phyloP scores from a whole-genome alignment of 306 rosid species.

The Inga oerstediana region DNA sequence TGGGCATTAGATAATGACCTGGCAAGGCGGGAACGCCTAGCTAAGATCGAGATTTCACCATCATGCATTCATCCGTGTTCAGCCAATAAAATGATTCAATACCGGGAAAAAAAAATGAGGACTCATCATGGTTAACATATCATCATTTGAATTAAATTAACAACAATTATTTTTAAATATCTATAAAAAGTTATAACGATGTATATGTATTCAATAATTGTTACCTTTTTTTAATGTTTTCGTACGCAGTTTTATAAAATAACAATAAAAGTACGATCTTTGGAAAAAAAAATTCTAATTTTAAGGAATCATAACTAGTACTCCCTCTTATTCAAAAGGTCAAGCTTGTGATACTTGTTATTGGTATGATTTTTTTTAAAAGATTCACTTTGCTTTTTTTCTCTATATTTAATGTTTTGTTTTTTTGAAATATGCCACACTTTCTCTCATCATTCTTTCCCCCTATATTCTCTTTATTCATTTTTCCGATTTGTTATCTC shows the following conservation, averaged over 20 bases:
- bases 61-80: background rate
- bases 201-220: background rate
- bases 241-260: background rate
- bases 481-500: too few relatives aligned
- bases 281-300: background rate
- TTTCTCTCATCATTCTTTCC: too few relatives aligned
- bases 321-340: too few relatives aligned
- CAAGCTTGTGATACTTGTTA: too few relatives aligned
- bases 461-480: too few relatives aligned
- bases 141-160: background rate
- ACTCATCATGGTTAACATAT: background rate
- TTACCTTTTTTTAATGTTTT: background rate
- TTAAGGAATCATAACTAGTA: background rate
- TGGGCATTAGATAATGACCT: background rate
- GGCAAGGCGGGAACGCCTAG: background rate
- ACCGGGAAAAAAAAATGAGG: background rate
- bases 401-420: too few relatives aligned
- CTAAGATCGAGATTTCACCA: background rate
- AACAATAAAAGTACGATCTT: background rate
- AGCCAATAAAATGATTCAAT: background rate
- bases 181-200: background rate
- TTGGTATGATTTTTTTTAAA: too few relatives aligned
- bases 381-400: too few relatives aligned
- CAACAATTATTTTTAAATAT: background rate
- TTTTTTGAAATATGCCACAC: too few relatives aligned